Evolutionary conservation across 495 filamentous ascomycete genomes (phyloP).

Genomic region (Aspergillus sclerotiicarbonarius): DNA sequence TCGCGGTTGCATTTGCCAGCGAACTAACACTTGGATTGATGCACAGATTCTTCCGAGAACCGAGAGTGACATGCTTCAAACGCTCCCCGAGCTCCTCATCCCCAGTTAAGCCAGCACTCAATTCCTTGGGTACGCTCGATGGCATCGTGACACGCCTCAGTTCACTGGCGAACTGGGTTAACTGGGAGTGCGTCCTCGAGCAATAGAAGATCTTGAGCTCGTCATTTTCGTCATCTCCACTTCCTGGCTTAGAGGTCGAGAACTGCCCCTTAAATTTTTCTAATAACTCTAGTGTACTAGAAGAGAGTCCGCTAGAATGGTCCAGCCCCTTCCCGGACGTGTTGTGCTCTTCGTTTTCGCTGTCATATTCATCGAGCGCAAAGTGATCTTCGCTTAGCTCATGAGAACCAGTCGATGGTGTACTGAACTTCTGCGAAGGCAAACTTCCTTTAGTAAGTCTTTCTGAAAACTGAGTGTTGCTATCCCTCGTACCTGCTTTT

Average conservation of each 20-base stretch:
- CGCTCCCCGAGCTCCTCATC: constrained; percentile 50
- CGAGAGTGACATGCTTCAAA: constrained; percentile 83
- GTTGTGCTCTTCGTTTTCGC: constrained; percentile 51
- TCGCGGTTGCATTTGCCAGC: constrained; percentile 71
- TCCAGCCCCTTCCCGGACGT: constrained; percentile 16
- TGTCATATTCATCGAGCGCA: constrained; percentile 76
- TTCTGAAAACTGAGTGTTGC: background rate
- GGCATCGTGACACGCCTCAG: constrained; percentile 79
- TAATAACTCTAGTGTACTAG: constrained; percentile 42
- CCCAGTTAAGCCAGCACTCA: constrained; percentile 25
- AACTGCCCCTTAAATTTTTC: constrained; percentile 37
- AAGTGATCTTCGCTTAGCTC: constrained; percentile 68
- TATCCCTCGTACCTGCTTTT: constrained; percentile 45
- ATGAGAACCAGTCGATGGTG: constrained; percentile 26
- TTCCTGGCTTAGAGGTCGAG: constrained; percentile 35
- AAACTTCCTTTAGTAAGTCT: constrained; percentile 5
- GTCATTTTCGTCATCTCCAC: constrained; percentile 50
- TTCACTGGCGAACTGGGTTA: constrained; percentile 91
- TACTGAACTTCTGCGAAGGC: constrained; percentile 31
- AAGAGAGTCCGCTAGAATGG: constrained; percentile 37
- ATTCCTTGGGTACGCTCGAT: constrained; percentile 46
- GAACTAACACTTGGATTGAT: constrained; percentile 80
- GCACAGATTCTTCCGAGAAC: constrained; percentile 88
- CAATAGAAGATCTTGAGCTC: constrained; percentile 87
- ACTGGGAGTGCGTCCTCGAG: constrained; percentile 91